Evolutionary conservation across 345 rosid genomes (phyloP), one percentile per base, ranked within the genome.

Genomic region (Arabis hirsuta): DNA sequence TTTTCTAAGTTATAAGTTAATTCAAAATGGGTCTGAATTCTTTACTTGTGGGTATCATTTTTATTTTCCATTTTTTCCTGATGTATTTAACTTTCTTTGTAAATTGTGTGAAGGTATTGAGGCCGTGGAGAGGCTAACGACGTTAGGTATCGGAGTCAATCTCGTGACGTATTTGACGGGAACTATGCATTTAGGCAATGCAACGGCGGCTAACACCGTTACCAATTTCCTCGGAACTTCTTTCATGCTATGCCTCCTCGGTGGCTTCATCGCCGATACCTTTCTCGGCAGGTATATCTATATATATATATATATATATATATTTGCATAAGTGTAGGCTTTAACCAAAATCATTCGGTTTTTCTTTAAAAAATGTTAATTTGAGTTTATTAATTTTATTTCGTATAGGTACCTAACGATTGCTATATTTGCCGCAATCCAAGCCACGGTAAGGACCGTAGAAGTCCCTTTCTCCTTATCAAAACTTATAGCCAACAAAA

Each of bases 161-260:
- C 65, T 95, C 76, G 99, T 95, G 76, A 95, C 97, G 4, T 95
- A 95, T 78, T 31, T 91, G 85, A 95, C 96, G 14, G 88, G 83
- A 4, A 91, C 92, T 55, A 91, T 95, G 99, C 97, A 95, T 75
- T 62, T 95, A 42, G 86, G 91, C 63, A 95, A 87, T 83, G 96
- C 99, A 41, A 74, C 84, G 16, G 79, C 97, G 4, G 99, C 99
- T 36, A 95, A 87, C 83, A 83, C 82, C 36, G 92, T 88, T 67
- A 95, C 99, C 65, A 89, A 95, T 80, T 95, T 95, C 84, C 71
- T 91, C 1, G 99, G 99, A 72, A 91, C 96, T 50, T 87, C 99
- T 38, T 95, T 95, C 84, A 88, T 95, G 97, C 86, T 95, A 44
- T 89, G 97, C 71, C 83, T 95, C 63, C 84, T 91, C 5, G 97